Base-by-base conservation (phyloP, 805 yeast genomes). In the Vanderwaltozyma tropicalis region DNA sequence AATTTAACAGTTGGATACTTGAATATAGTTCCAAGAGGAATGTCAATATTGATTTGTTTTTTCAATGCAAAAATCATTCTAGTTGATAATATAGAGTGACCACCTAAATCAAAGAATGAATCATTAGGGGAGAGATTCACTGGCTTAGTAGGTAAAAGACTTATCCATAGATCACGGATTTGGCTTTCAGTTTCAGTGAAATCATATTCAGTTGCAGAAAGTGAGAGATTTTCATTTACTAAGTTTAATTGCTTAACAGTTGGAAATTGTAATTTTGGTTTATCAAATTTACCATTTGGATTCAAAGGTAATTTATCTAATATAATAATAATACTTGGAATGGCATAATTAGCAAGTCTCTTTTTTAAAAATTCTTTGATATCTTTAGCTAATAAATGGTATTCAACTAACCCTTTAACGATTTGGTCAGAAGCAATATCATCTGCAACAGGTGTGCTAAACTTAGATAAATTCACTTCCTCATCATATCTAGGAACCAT, bases 231-330 rank as follows among this genome's bases (percentile, higher is more conserved):
- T 43, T 67, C 63, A 11, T 94, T 76, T 32, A 86, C 95, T 14
- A 77, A 69, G 24, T 79, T 76, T 45, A 92, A 68, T 63, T 89
- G 96, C 14, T 81, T 89, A 18, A 83, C 72, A 40, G 85, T 85
- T 38, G 99, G 99, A 74, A 83, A 86, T 32, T 96, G 97, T 43
- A 92, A 67, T 53, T 89, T 87, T 27, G 97, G 97, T 66, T 92
- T 92, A 66, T 92, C 99, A 41, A 92, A 86, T 63, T 92, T 92
- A 50, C 99, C 99, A 59, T 92, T 92, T 42, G 99, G 99, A 63
- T 92, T 92, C 62, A 92, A 69, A 19, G 98, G 98, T 56, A 92
- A 64, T 51, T 77, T 79, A 19, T 73, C 69, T 66, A 94, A 69
- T 13, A 96, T 96, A 35, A 92, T 89, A 52, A 92, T 78, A 26